Evolutionary conservation across 768 basidiomycete species (phyloP), one percentile per base, ranked within the genome.

Genomic region (Chalciporus sphaerocephalus): DNA sequence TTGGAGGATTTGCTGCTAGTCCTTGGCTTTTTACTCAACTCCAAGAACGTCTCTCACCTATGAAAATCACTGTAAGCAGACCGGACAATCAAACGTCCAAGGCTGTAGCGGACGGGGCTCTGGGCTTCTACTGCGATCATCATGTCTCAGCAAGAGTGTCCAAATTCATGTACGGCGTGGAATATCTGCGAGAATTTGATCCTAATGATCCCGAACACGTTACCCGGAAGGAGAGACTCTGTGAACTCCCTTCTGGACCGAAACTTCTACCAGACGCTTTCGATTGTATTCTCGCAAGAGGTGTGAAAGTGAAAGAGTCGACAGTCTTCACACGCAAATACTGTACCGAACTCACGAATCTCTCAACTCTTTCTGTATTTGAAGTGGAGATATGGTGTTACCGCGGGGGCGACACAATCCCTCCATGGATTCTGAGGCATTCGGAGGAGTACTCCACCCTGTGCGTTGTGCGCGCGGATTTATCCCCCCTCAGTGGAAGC

Each of bases 71-170:
- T 5, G 81, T 90, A 47, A 87, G 80, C 61, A 68, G 87, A 44
- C 87, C 86, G 11, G 87, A 90, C 57, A 83, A 80, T 40, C 86
- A 88, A 62, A 90, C 87, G 82, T 88, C 88, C 15, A 91, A 91
- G 64, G 87, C 88, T 4, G 87, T 89, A 6, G 86, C 88, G 23
- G 86, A 91, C 51, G 87, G 88, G 20, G 86, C 87, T 2, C 79
- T 90, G 51, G 86, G 86, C 22, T 91, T 89, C 64, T 89, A 87
- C 64, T 85, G 83, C 53, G 87, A 89, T 56, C 88, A 89, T 50
- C 83, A 88, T 54, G 88, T 91, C 44, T 85, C 85, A 5, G 85
- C 87, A 18, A 78, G 87, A 35, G 80, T 88, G 70, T 85, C 85
- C 23, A 87, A 75, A 60, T 88, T 78, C 58, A 81, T 87, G 79